phyloP scores from a whole-genome alignment of 305 asterid genomes.

The Fraxinus platypoda region DNA sequence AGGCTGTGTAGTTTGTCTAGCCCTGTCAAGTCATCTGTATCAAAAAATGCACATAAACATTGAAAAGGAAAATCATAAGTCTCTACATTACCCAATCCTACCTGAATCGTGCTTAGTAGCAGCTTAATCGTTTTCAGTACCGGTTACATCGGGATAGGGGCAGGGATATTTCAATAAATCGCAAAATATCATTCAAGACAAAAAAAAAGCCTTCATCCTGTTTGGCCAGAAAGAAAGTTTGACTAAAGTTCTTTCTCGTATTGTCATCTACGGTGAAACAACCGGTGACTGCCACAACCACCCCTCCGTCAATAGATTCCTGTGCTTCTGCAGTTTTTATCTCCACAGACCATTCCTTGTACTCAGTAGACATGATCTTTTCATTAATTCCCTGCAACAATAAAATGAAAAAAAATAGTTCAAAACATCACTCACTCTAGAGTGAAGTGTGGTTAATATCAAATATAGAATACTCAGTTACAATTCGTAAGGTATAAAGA shows the following conservation, averaged over 20 bases:
- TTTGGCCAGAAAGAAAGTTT: slow-evolving; percentile 61
- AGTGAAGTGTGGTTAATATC: not conserved
- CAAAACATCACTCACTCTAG: not conserved
- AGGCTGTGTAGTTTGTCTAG: no score
- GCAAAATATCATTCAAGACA: slow-evolving; percentile 61
- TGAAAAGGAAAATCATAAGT: no score
- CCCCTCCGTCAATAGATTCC: slow-evolving; percentile 40
- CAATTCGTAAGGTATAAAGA: not conserved
- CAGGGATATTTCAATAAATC: slow-evolving; percentile 16
- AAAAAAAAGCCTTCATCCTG: slow-evolving; percentile 47
- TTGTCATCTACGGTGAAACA: slow-evolving; percentile 25
- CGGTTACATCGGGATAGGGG: not conserved
- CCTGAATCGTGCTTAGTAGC: slow-evolving; percentile 28
- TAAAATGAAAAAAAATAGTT: not conserved
- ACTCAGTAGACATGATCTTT: slow-evolving; percentile 48
- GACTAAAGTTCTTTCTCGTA: slow-evolving; percentile 33
- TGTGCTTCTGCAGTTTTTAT: slow-evolving; percentile 42
- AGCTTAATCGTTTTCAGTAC: not conserved
- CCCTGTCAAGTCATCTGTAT: no score
- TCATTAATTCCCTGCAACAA: slow-evolving; percentile 52
- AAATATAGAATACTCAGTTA: not conserved
- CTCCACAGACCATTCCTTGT: slow-evolving; percentile 34
- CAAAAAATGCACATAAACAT: no score
- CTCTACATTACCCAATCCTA: not conserved
- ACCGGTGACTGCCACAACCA: slow-evolving; percentile 50